Base-by-base conservation (phyloP, 495 filamentous ascomycete species). In the Neurospora intermedia region DNA sequence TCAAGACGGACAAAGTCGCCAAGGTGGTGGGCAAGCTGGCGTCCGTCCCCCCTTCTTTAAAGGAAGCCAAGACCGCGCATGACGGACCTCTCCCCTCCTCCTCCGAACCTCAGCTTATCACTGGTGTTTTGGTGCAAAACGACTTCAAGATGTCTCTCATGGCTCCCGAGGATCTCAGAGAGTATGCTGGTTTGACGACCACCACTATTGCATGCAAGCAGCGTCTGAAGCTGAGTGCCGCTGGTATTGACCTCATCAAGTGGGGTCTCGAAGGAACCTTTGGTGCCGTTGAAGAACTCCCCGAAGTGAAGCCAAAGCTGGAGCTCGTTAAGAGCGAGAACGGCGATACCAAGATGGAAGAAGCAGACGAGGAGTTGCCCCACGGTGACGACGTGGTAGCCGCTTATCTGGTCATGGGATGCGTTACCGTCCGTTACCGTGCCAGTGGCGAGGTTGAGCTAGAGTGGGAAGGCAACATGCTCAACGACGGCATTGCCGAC, bases 401-500 rank as follows among this genome's bases (percentile, higher is more conserved):
- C 35, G 85, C 87, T 18, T 96, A 93, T 76, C 83, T 92, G 16
- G 89, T 99, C 76, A 97, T 99, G 96, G 95, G 93, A 72, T 96
- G 93, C 80, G 89, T 97, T 16, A 88, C 87, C 23, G 89, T 97
- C 27, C 87, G 90, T 54, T 91, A 92, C 78, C 83, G 88, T 39
- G 84, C 80, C 66, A 89, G 86, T 72, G 91, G 94, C 31, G 91
- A 95, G 77, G 88, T 99, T 9, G 94, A 95, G 77, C 82, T 98
- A 2, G 94, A 97, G 79, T 99, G 96, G 96, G 96, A 98, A 77
- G 96, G 95, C 40, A 99, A 97, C 78, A 92, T 97, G 87, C 89
- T 97, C 76, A 99, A 98, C 77, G 96, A 99, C 76, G 93, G 94
- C 41, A 96, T 99, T 76, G 96, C 96, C 8, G 96, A 99, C 82